Base-by-base conservation (phyloP, 768 basidiomycete species). In the Tylopilus plumbeoviolaceoides region DNA sequence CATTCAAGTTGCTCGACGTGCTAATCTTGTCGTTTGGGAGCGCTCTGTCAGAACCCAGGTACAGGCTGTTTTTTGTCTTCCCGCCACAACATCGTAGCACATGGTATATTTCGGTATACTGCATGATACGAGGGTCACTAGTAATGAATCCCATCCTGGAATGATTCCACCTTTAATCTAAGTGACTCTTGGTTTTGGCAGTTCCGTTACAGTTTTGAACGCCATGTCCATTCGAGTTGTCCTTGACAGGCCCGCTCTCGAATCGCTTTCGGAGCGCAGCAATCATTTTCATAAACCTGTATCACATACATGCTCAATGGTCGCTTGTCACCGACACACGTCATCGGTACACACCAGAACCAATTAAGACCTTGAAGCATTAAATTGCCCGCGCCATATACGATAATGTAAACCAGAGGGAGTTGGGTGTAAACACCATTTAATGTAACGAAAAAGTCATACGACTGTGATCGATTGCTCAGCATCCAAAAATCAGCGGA, bases 11-110 rank as follows among this genome's bases (percentile, higher is more conserved):
- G 78, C 81, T 12, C 80, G 82, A 46, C 82, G 81, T 54, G 82
- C 80, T 38, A 92, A 92, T 61, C 84, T 93, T 39, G 82, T 90
- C 44, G 80, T 81, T 28, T 93, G 91, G 89, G 89, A 92, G 64
- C 78, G 73, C 59, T 73, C 82, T 30, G 83, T 92, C 18, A 79
- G 85, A 30, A 68, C 73, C 15, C 70, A 78, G 44, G 82, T 91
- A 8, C 72, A 76, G 36, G 72, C 72, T 42, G 77, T 81, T 4
- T 89, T 87, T 58, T 55, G 51, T 30, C 44, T 49, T 11, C 25
- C 55, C 21, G 30, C 47, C 3, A 23, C 25, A 12, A 6, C 50
- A 41, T 20, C 50, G 25, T 65, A 60, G 44, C 25, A 42, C 18
- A 31, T 14, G 42, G 31, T 67, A 57, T 63, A 60, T 52, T 54